phyloP scores from a whole-genome alignment of 169 alveolate genomes.

The Cryptosporidium baileyi region DNA sequence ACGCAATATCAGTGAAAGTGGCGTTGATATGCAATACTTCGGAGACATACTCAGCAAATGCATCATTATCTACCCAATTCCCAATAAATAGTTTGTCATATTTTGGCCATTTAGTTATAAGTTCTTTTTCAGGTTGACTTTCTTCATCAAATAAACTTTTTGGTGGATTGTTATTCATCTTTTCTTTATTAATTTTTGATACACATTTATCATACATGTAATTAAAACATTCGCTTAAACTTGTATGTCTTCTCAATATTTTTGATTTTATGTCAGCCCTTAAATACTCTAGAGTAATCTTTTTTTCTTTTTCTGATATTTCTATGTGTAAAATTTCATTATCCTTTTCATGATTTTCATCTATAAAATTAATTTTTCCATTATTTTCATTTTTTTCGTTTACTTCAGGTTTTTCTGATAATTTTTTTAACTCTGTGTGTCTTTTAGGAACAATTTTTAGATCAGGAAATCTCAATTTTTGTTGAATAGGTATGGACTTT shows the following conservation, averaged over 20 bases:
- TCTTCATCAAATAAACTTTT: conserved; percentile 13
- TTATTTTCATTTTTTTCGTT: background rate
- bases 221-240: conserved; percentile 23
- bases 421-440: background rate
- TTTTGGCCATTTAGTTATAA: conserved; percentile 35
- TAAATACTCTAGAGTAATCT: conserved; percentile 17
- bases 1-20: conserved; percentile 20
- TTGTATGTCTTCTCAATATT: conserved; percentile 40
- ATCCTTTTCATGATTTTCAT: background rate
- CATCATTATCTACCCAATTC: conserved; percentile 45
- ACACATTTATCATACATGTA: conserved; percentile 32
- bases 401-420: background rate
- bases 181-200: conserved; percentile 6
- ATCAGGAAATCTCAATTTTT: conserved; percentile 21
- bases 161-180: conserved; percentile 13
- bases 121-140: conserved; percentile 21
- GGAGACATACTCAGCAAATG: conserved; percentile 57
- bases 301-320: background rate
- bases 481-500: conserved; percentile 26
- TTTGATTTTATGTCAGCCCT: conserved; percentile 46
- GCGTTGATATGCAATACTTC: conserved; percentile 49
- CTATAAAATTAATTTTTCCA: background rate
- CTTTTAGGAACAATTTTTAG: conserved; percentile 14
- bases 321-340: too few relatives aligned
- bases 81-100: conserved; percentile 52